These are phyloP conservation scores for Blastobotrys capitulatus DNA, from an alignment of 1,139 yeast genomes.

Conservation along the genomic window DNA sequence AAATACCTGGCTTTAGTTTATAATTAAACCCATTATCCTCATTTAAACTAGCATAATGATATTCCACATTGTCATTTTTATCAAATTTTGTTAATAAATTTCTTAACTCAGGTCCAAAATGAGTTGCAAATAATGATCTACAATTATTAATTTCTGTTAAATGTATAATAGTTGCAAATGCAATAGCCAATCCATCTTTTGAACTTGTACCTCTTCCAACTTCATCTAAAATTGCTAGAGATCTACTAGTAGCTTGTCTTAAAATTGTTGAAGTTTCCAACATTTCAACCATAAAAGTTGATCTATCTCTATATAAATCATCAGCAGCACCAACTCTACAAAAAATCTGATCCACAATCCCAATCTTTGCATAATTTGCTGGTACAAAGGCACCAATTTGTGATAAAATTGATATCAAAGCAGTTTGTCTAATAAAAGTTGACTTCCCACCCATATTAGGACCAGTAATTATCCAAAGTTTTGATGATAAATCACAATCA, in stretches of 20 bases:
- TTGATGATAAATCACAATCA: slow-evolving; percentile 42
- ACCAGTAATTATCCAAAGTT: slow-evolving; percentile 71
- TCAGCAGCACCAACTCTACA: slow-evolving; percentile 88
- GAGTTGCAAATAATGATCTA: slow-evolving; percentile 87
- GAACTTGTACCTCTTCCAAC: slow-evolving; percentile 97
- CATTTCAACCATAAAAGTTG: slow-evolving; percentile 98
- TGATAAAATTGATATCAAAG: slow-evolving; percentile 62
- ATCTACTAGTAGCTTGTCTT: slow-evolving; percentile 64
- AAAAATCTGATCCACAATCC: slow-evolving; percentile 79
- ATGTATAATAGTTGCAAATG: slow-evolving; percentile 70
- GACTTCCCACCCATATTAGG: slow-evolving; percentile 80
- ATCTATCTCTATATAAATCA: slow-evolving; percentile 76
- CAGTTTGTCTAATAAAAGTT: slow-evolving; percentile 61
- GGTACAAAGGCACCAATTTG: slow-evolving; percentile 94
- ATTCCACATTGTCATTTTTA: slow-evolving; percentile 36
- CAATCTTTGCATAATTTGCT: slow-evolving; percentile 61
- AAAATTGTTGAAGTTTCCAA: slow-evolving; percentile 83
- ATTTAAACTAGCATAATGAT: slow-evolving; percentile 47
- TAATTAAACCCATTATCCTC: slow-evolving; percentile 50
- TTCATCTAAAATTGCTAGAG: slow-evolving; percentile 88
- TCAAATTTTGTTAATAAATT: slow-evolving; percentile 34
- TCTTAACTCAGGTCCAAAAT: slow-evolving; percentile 70
- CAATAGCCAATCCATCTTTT: slow-evolving; percentile 83
- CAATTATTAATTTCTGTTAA: slow-evolving; percentile 55
- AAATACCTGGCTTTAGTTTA: slow-evolving; percentile 61